Base-by-base conservation (phyloP, 257 asterid species). In the Coffea eugenioides region DNA sequence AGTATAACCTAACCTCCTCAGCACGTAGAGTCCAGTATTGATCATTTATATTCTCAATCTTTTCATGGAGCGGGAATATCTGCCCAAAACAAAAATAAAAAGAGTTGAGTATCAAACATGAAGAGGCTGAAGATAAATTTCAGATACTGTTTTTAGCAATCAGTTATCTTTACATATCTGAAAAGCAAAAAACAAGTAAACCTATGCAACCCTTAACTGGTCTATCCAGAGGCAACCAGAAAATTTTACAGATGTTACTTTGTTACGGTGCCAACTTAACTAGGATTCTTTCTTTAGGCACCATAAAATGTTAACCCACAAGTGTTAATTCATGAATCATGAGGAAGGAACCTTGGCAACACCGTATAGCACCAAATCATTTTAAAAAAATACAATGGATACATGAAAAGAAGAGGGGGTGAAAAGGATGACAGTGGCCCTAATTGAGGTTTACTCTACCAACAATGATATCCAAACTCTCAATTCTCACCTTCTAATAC, bases 1-100 rank as follows among this genome's bases (percentile, higher is more conserved):
- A 41, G 61, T 25, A 56, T 15, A 46, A 73, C 59, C 77, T 71
- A 80, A 93, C 97, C 97, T 93, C 97, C 85, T 93, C 97, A 12
- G 95, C 97, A 77, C 97, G 95, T 76, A 93, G 80, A 36, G 94
- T 91, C 97, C 97, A 93, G 83, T 90, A 93, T 80, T 93, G 97
- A 81, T 93, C 97, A 80, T 93, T 91, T 84, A 93, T 91, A 84
- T 90, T 93, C 86, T 93, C 97, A 81, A 93, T 93, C 89, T 89
- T 93, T 81, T 93, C 95, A 62, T 89, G 86, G 75, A 79, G 91
- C 1, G 94, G 92, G 79, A 91, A 91, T 75, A 90, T 91, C 97
- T 93, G 93, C 83, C 81, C 51, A 78, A 61, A 48, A 79, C 80
- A 82, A 25, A 52, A 18, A 79, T 10, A 75, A 70, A 9, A 11